Conservation (phyloP, 148 eudicot genomes). For the Rhododendron williamsianum region DNA sequence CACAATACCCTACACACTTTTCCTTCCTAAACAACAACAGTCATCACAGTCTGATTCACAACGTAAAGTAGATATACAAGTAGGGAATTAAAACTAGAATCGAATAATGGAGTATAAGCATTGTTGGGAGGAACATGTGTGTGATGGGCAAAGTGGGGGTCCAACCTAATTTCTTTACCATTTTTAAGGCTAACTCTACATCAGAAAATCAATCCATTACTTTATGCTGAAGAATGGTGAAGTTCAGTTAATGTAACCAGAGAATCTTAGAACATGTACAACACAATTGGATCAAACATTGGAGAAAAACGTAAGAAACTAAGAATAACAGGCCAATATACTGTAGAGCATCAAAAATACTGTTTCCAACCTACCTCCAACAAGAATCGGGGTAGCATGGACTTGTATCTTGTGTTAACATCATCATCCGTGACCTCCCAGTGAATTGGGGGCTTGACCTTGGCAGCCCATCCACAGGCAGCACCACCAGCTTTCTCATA, state of each 20-base stretch:
- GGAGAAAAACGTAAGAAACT: not conserved
- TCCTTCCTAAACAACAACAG: not conserved
- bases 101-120: not conserved
- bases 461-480: conserved; percentile 19
- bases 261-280: not conserved
- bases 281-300: not conserved
- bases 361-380: conserved; percentile 59
- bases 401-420: conserved; percentile 71
- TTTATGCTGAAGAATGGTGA: not conserved
- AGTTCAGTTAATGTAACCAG: not conserved
- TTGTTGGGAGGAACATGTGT: not conserved
- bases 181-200: not conserved
- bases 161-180: not conserved
- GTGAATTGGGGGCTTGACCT: conserved; percentile 32
- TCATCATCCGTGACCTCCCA: conserved; percentile 66
- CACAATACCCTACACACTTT: too few species aligned
- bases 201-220: not conserved
- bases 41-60: not conserved
- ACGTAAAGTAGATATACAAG: not conserved
- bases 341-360: not conserved
- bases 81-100: not conserved
- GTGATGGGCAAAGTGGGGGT: not conserved
- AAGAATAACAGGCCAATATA: not conserved
- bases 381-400: conserved; percentile 70
- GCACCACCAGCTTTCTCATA: conserved; percentile 86